A percentile compares a stretch with the other conserved stretches of the same genome.
phyloP scores from a whole-genome alignment of 805 yeast genomes.

The Debaryomyces prosopidis region DNA sequence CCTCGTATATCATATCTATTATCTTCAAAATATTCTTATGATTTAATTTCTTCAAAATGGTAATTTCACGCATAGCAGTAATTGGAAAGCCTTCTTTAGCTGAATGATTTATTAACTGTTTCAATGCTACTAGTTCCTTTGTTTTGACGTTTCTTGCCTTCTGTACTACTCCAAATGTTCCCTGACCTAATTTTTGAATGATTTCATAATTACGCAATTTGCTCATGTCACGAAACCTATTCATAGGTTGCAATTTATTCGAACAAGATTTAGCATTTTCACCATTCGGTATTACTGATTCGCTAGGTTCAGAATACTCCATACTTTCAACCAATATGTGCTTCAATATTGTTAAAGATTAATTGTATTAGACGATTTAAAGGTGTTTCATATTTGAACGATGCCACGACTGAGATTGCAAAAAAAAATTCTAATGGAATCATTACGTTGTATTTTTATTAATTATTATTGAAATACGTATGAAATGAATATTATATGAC shows the following conservation, averaged over 20 bases:
- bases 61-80: constrained; percentile 91
- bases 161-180: constrained; percentile 71
- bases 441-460: no score
- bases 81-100: constrained; percentile 86
- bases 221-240: constrained; percentile 32
- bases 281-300: constrained; percentile 1
- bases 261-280: background rate
- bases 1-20: constrained; percentile 66
- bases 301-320: background rate
- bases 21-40: constrained; percentile 76
- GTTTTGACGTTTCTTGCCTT: constrained; percentile 65
- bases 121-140: constrained; percentile 75
- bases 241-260: constrained; percentile 15
- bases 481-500: background rate
- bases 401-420: background rate
- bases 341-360: background rate
- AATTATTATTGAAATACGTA: background rate
- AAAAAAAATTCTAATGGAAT: background rate
- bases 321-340: background rate
- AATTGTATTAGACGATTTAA: background rate
- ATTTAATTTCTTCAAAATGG: constrained; percentile 67
- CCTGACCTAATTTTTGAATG: constrained; percentile 43
- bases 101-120: constrained; percentile 76
- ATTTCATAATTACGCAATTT: constrained; percentile 31
- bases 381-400: background rate